These are phyloP conservation scores for Juncus effusus DNA, from an alignment of 176 grass and related monocot genomes.

Conservation along the genomic window DNA sequence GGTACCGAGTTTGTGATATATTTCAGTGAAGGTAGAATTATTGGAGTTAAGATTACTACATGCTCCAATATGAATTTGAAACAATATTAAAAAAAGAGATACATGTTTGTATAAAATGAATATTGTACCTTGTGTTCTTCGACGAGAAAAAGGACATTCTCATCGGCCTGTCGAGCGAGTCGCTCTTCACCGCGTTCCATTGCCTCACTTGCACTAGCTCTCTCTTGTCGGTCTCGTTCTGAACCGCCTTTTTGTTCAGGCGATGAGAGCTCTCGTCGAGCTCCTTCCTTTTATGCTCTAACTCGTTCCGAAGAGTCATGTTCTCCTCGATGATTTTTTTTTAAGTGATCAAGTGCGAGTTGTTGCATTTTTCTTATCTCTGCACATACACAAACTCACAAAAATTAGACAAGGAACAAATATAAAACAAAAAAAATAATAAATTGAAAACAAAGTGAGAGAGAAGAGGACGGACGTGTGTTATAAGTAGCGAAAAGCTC, in stretches of 20 bases:
- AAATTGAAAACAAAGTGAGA: neutral
- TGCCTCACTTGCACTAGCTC: constrained; percentile 54
- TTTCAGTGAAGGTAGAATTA: no score
- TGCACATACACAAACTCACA: constrained; percentile 22
- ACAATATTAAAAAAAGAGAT: no score
- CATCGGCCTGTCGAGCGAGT: constrained; percentile 46
- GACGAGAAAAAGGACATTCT: constrained; percentile 49
- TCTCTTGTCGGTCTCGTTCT: constrained; percentile 47
- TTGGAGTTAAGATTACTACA: no score
- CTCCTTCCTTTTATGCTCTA: constrained; percentile 52
- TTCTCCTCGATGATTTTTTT: constrained; percentile 54
- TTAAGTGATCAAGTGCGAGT: constrained; percentile 46
- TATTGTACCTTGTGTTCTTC: constrained; percentile 65
- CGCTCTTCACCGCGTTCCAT: constrained; percentile 50
- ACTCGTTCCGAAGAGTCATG: constrained; percentile 29
- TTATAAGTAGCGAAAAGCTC: constrained; percentile 37
- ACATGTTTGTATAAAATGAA: no score
- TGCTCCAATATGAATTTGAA: no score
- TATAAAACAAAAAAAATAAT: no score
- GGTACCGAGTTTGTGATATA: no score
- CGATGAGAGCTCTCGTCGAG: constrained; percentile 47
- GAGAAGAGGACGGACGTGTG: constrained; percentile 25
- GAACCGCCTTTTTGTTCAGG: constrained; percentile 48
- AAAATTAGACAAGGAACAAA: neutral
- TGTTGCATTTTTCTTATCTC: constrained; percentile 77